Evolutionary conservation across 768 basidiomycete species (phyloP).

Genomic region (Agaricus blazei): DNA sequence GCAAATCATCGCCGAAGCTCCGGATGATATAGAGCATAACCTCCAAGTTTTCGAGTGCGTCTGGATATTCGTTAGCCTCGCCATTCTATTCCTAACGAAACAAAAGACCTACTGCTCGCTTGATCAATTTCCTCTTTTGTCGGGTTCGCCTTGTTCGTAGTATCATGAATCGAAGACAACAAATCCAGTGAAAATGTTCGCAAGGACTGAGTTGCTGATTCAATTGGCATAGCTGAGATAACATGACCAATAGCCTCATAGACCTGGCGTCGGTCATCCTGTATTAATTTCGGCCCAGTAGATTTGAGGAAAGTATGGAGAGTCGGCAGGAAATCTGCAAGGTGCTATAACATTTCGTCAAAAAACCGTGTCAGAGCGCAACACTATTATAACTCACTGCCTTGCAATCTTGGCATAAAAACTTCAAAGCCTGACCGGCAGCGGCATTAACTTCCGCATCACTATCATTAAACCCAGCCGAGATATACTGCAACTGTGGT

Average conservation of each 20-base stretch:
- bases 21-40: conserved; percentile 84
- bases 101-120: conserved; percentile 55
- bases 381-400: conserved; percentile 38
- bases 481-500: conserved; percentile 86
- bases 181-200: conserved; percentile 85
- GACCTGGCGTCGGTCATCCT: conserved; percentile 87
- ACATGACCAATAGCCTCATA: conserved; percentile 96
- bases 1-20: conserved; percentile 79
- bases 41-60: conserved; percentile 88
- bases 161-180: conserved; percentile 65
- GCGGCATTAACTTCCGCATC: conserved; percentile 86
- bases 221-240: conserved; percentile 91
- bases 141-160: conserved; percentile 47
- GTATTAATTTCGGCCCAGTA: conserved; percentile 71
- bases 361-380: neutral
- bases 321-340: conserved; percentile 88
- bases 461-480: conserved; percentile 80
- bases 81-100: neutral
- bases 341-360: conserved; percentile 48
- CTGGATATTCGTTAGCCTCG: conserved; percentile 29
- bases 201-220: conserved; percentile 80
- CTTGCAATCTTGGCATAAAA: conserved; percentile 95
- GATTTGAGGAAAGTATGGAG: conserved; percentile 84
- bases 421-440: conserved; percentile 93
- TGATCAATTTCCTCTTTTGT: conserved; percentile 69